Evolutionary conservation across 148 eudicot species (phyloP).

Genomic region (Rheum nobile): DNA sequence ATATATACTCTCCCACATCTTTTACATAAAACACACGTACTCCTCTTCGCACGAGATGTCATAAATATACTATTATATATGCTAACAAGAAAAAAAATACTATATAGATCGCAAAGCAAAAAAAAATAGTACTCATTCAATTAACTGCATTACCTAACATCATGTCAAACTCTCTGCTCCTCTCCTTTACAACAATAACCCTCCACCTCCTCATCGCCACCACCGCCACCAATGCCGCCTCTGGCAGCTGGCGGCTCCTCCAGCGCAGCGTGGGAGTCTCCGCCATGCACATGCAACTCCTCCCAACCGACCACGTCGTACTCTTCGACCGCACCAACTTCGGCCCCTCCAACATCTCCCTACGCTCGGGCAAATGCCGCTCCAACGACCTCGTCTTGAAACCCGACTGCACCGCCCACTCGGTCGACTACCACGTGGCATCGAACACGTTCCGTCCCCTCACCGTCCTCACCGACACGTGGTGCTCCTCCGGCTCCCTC

Average conservation of each 20-base stretch:
- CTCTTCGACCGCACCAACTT: conserved; percentile 47
- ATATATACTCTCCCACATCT: no score
- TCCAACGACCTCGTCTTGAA: conserved; percentile 18
- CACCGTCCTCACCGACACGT: conserved; percentile 41
- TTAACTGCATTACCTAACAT: background rate
- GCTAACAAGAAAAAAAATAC: no score
- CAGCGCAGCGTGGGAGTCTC: conserved; percentile 28
- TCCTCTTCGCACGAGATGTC: no score
- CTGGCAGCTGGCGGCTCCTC: conserved; percentile 25
- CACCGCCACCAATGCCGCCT: background rate
- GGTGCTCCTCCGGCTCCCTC: conserved; percentile 74
- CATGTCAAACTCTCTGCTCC: background rate
- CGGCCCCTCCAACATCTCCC: conserved; percentile 34
- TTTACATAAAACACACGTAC: no score
- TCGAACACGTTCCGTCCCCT: conserved; percentile 53
- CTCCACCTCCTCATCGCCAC: background rate
- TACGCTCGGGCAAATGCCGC: conserved; percentile 22
- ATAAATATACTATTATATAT: no score
- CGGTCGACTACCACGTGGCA: conserved; percentile 43
- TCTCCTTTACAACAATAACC: background rate
- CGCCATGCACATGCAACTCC: conserved; percentile 58
- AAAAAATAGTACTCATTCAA: background rate
- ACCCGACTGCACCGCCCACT: conserved; percentile 68
- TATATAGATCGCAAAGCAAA: no score
- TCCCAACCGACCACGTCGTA: conserved; percentile 32